Evolutionary conservation across 2,329 filamentous ascomycete species (phyloP).

Genomic region (Claviceps africana): DNA sequence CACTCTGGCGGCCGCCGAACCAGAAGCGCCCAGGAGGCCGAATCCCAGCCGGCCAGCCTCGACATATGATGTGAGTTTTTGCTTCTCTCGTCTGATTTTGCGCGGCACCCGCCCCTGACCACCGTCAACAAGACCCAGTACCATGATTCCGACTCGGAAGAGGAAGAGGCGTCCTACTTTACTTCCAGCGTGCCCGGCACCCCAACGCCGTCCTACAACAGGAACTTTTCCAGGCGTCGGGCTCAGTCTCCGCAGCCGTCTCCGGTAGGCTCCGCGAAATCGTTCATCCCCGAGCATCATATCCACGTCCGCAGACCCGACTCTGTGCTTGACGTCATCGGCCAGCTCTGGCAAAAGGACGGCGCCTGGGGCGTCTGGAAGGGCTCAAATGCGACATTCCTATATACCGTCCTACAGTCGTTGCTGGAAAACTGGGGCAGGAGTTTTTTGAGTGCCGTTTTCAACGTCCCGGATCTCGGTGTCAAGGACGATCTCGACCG

Average conservation of each 20-base stretch:
- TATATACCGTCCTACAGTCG: slow-evolving; percentile 76
- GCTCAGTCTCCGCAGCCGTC: slow-evolving; percentile 16
- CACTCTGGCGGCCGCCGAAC: slow-evolving; percentile 11
- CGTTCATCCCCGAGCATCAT: slow-evolving; percentile 35
- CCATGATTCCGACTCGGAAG: slow-evolving; percentile 53
- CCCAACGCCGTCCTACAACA: slow-evolving; percentile 30
- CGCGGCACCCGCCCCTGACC: not conserved
- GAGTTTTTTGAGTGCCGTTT: slow-evolving; percentile 75
- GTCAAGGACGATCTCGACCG: slow-evolving; percentile 66
- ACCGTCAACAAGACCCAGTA: not conserved
- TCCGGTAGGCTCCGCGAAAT: slow-evolving; percentile 13
- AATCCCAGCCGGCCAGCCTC: slow-evolving; percentile 20
- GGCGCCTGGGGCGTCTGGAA: slow-evolving; percentile 92
- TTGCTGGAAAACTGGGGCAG: slow-evolving; percentile 86
- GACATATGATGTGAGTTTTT: slow-evolving; percentile 20
- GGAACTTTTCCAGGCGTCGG: slow-evolving; percentile 19
- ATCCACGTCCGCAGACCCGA: slow-evolving; percentile 61
- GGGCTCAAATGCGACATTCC: slow-evolving; percentile 78
- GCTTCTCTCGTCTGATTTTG: not conserved
- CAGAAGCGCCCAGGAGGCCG: slow-evolving; percentile 15
- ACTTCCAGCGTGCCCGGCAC: slow-evolving; percentile 48
- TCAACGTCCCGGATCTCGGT: slow-evolving; percentile 78
- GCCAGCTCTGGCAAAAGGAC: slow-evolving; percentile 78
- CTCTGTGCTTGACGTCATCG: slow-evolving; percentile 74
- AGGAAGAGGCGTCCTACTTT: slow-evolving; percentile 75